Conservation (phyloP, 2,329 filamentous ascomycete genomes). For the Talaromyces atroroseus region DNA sequence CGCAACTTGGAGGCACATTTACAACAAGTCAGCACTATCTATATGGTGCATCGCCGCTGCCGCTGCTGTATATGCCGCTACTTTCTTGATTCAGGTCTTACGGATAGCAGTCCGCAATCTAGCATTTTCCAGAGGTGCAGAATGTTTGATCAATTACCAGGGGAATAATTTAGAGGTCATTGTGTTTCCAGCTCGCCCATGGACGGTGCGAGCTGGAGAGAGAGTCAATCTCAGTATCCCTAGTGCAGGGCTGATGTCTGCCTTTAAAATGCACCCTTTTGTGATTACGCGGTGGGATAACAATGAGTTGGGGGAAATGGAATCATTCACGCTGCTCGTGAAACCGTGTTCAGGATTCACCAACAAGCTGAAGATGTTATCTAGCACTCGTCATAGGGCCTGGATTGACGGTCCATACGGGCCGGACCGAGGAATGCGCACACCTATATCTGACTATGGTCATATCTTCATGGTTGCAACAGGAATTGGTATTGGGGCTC, state of each 20-base stretch:
- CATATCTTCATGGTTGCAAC: slow-evolving; percentile 31
- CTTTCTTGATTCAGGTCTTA: slow-evolving; percentile 8
- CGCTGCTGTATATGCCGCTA: slow-evolving; percentile 9
- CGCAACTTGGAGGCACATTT: slow-evolving; percentile 6
- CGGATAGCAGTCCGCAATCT: slow-evolving; percentile 15
- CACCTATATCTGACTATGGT: slow-evolving; percentile 22
- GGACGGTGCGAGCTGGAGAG: slow-evolving; percentile 18
- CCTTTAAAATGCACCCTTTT: slow-evolving; percentile 23
- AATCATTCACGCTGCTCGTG: slow-evolving; percentile 22
- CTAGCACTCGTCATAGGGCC: slow-evolving; percentile 13
- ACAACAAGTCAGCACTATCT: slow-evolving; percentile 11
- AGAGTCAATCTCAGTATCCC: slow-evolving; percentile 19
- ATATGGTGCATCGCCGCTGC: slow-evolving; percentile 16
- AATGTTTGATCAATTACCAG: slow-evolving; percentile 3
- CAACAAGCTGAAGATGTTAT: slow-evolving; percentile 11
- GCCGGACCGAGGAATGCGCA: slow-evolving; percentile 12
- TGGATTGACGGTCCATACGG: slow-evolving; percentile 27
- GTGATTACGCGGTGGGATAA: slow-evolving; percentile 22
- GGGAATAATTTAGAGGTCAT: slow-evolving; percentile 10
- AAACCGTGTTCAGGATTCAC: slow-evolving; percentile 18
- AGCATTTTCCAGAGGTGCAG: slow-evolving; percentile 8
- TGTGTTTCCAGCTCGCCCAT: slow-evolving; percentile 15
- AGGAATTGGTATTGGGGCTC: slow-evolving; percentile 30
- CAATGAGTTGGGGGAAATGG: slow-evolving; percentile 13
- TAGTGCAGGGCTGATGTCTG: slow-evolving; percentile 18